Conservation (phyloP, 208 protist genomes). For the Angomonas ambiguus region DNA sequence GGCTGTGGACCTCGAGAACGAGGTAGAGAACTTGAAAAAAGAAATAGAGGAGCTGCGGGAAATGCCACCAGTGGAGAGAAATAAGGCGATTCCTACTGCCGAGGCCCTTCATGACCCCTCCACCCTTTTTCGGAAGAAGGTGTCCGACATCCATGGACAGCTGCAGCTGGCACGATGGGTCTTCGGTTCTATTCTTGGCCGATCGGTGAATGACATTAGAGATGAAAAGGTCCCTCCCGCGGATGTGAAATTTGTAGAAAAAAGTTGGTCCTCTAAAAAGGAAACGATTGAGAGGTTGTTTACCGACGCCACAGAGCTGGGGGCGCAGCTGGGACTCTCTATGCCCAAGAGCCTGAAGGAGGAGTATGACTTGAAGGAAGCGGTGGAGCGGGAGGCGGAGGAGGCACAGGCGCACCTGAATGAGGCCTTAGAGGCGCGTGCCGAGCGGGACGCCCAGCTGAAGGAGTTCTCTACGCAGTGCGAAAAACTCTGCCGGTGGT, state of each 20-base stretch:
- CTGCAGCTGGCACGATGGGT: conserved; percentile 36
- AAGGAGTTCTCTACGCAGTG: conserved; percentile 47
- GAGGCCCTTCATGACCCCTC: conserved; percentile 19
- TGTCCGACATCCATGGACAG: conserved; percentile 50
- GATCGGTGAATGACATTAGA: conserved; percentile 35
- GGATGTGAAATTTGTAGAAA: conserved; percentile 39
- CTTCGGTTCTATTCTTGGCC: conserved; percentile 39
- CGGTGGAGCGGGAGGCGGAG: conserved; percentile 26
- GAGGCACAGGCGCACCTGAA: conserved; percentile 34
- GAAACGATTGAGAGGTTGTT: conserved; percentile 19
- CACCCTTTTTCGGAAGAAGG: conserved; percentile 24
- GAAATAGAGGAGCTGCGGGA: conserved; percentile 27
- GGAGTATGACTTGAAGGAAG: conserved; percentile 16
- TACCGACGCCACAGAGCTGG: conserved; percentile 11
- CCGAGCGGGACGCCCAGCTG: conserved; percentile 34
- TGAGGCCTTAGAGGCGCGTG: conserved; percentile 21
- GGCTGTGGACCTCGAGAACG: neutral
- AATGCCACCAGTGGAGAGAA: conserved; percentile 11
- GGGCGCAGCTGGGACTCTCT: conserved; percentile 7
- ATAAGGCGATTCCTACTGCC: neutral
- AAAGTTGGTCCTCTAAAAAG: conserved; percentile 32
- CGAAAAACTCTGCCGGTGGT: conserved; percentile 72
- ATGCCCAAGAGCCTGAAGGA: neutral
- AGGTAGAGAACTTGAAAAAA: neutral
- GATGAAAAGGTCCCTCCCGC: conserved; percentile 40